Evolutionary conservation across 116 monocot genomes (phyloP).

Genomic region (Thalassia testudinum): DNA sequence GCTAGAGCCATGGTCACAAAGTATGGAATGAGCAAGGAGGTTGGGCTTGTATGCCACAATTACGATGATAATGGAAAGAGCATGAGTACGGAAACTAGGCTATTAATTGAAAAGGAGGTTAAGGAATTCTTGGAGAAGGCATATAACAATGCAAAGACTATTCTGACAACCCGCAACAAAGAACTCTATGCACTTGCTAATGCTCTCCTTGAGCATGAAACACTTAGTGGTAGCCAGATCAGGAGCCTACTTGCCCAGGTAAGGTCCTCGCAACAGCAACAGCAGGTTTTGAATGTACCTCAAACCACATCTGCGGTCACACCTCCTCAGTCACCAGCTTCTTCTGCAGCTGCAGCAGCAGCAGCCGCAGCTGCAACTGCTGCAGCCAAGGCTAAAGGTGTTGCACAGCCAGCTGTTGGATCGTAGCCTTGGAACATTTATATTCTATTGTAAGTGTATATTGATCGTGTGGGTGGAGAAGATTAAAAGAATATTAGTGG

Average conservation of each 20-base stretch:
- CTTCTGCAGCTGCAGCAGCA: slow-evolving; percentile 55
- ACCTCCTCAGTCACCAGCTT: slow-evolving; percentile 35
- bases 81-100: slow-evolving; percentile 82
- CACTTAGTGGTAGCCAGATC: slow-evolving; percentile 68
- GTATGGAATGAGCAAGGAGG: slow-evolving; percentile 86
- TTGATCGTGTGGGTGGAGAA: too few species aligned
- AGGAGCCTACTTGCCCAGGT: slow-evolving; percentile 59
- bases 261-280: slow-evolving; percentile 21
- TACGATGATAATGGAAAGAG: slow-evolving; percentile 85
- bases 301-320: slow-evolving; percentile 17
- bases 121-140: slow-evolving; percentile 66
- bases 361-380: slow-evolving; percentile 71
- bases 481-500: too few species aligned
- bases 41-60: slow-evolving; percentile 69
- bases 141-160: slow-evolving; percentile 78
- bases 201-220: slow-evolving; percentile 87
- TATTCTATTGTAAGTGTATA: too few species aligned
- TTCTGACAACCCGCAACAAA: slow-evolving; percentile 45
- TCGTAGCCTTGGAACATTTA: slow-evolving; percentile 3
- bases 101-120: slow-evolving; percentile 79
- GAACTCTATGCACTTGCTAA: slow-evolving; percentile 85
- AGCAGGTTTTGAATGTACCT: slow-evolving; percentile 18
- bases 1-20: slow-evolving; percentile 92
- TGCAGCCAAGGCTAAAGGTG: slow-evolving; percentile 81
- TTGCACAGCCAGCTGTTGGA: slow-evolving; percentile 23